Conservation (phyloP, 2,329 filamentous ascomycete species). For the Niveomyces coronatus region DNA sequence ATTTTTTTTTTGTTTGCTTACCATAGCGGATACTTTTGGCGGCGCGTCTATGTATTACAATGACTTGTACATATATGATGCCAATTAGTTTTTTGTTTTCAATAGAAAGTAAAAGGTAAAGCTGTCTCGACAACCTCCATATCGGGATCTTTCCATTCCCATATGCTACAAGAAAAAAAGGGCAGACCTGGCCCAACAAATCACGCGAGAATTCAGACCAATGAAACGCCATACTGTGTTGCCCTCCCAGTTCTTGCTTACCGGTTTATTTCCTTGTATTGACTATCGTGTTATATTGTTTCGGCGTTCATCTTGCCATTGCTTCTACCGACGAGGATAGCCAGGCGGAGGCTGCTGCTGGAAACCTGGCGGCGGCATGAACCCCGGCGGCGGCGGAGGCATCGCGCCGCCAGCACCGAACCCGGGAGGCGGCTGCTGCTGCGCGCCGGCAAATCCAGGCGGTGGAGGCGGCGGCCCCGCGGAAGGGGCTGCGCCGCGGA, state of each 20-base stretch:
- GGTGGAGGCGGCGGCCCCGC: slow-evolving; percentile 25
- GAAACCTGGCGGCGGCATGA: slow-evolving; percentile 33
- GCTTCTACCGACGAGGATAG: slow-evolving; percentile 24
- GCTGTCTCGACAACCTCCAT: too few species aligned
- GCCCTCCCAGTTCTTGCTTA: background rate
- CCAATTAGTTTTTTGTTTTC: too few species aligned
- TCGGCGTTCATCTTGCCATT: too few species aligned
- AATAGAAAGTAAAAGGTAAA: too few species aligned
- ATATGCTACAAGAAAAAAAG: too few species aligned
- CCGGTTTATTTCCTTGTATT: background rate
- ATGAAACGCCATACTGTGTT: background rate
- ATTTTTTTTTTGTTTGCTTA: too few species aligned
- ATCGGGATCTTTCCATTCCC: too few species aligned
- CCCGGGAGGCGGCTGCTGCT: slow-evolving; percentile 27
- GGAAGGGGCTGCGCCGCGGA: slow-evolving; percentile 29
- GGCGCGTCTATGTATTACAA: too few species aligned
- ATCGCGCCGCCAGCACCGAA: slow-evolving; percentile 24
- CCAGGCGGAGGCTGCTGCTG: slow-evolving; percentile 32
- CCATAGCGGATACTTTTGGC: too few species aligned
- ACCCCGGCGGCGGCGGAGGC: slow-evolving; percentile 30
- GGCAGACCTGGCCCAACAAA: too few species aligned
- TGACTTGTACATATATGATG: too few species aligned
- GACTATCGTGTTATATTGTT: background rate
- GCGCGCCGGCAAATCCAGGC: slow-evolving; percentile 23
- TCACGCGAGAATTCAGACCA: background rate